A percentile compares a stretch with the other conserved stretches of the same genome.
Evolutionary conservation across 495 filamentous ascomycete species (phyloP).

Genomic region (Penicillium verhagenii): DNA sequence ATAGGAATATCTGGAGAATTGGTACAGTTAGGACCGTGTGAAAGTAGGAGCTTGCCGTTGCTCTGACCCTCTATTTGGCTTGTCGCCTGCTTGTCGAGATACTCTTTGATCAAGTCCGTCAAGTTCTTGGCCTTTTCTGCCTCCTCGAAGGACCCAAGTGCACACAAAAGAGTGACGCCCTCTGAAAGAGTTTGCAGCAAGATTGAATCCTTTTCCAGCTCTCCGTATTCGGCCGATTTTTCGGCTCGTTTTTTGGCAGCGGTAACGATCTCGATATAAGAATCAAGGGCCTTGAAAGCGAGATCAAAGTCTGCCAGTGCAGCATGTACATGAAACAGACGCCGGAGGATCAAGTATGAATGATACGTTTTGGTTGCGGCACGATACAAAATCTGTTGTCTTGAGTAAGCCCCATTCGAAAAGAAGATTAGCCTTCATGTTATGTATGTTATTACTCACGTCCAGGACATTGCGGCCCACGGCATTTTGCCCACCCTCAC

Average conservation of each 20-base stretch:
- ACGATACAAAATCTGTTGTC: slow-evolving; percentile 68
- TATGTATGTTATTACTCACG: slow-evolving; percentile 41
- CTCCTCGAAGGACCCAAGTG: slow-evolving; percentile 69
- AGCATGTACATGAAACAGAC: slow-evolving; percentile 85
- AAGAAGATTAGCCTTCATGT: background rate
- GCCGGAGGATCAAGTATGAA: slow-evolving; percentile 79
- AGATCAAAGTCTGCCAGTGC: slow-evolving; percentile 84
- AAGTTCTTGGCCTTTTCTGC: slow-evolving; percentile 75
- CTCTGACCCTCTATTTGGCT: slow-evolving; percentile 35
- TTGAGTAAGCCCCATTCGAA: background rate
- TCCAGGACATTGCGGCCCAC: slow-evolving; percentile 72
- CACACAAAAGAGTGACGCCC: slow-evolving; percentile 76
- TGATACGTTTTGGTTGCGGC: slow-evolving; percentile 92
- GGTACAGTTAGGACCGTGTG: slow-evolving; percentile 17
- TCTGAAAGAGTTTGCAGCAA: slow-evolving; percentile 73
- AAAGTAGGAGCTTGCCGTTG: slow-evolving; percentile 28
- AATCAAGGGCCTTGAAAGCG: slow-evolving; percentile 81
- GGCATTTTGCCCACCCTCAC: slow-evolving; percentile 70
- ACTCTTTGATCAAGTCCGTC: slow-evolving; percentile 61
- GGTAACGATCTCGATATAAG: slow-evolving; percentile 82
- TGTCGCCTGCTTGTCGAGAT: slow-evolving; percentile 51
- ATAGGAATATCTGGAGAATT: slow-evolving; percentile 45
- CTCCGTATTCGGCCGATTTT: slow-evolving; percentile 73
- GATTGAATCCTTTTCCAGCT: slow-evolving; percentile 73
- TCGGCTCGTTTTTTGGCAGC: slow-evolving; percentile 76